Percentiles rank a stretch among this genome's conserved stretches.
These are phyloP conservation scores for Sporothrix inflata DNA, from an alignment of 2,329 filamentous ascomycete species.

Conservation along the genomic window DNA sequence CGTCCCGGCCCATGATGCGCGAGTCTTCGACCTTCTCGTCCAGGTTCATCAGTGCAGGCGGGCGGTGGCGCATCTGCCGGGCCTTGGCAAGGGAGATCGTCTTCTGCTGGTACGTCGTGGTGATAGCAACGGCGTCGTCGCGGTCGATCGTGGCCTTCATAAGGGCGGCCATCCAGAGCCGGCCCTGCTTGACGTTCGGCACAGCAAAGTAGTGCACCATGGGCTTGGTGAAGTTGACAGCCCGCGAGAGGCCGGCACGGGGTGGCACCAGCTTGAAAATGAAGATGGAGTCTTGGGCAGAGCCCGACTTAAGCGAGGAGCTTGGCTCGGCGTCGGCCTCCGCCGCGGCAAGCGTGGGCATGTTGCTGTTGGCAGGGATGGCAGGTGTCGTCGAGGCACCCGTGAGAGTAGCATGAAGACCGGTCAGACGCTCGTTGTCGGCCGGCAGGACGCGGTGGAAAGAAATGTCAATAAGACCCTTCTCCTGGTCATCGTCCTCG, in stretches of 20 bases:
- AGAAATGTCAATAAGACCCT: slow-evolving; percentile 95
- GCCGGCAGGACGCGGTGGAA: slow-evolving; percentile 96
- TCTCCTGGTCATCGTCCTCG: slow-evolving; percentile 88
- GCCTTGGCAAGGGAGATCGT: slow-evolving; percentile 93
- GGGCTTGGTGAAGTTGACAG: slow-evolving; percentile 96
- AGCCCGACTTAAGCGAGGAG: slow-evolving; percentile 33
- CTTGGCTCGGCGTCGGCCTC: slow-evolving; percentile 53
- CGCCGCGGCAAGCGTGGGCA: slow-evolving; percentile 49
- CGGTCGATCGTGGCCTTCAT: slow-evolving; percentile 99
- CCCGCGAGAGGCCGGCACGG: slow-evolving; percentile 80
- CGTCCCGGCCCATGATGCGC: slow-evolving; percentile 19
- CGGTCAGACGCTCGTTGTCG: slow-evolving; percentile 86
- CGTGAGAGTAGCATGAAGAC: slow-evolving; percentile 88
- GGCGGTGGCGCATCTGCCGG: slow-evolving; percentile 81
- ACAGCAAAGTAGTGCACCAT: slow-evolving; percentile 98
- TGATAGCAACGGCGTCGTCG: slow-evolving; percentile 77
- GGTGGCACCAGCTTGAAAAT: slow-evolving; percentile 98
- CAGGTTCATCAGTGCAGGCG: slow-evolving; percentile 81
- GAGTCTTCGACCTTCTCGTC: slow-evolving; percentile 50
- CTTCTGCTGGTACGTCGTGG: slow-evolving; percentile 94
- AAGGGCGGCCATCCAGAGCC: slow-evolving; percentile 96
- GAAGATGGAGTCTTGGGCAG: slow-evolving; percentile 69
- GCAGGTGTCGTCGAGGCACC: slow-evolving; percentile 75
- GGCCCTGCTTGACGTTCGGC: slow-evolving; percentile 82
- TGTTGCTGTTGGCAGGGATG: slow-evolving; percentile 51